These are phyloP conservation scores for Talaromyces sp. DNA, from an alignment of 2,329 filamentous ascomycete genomes.

Conservation along the genomic window DNA sequence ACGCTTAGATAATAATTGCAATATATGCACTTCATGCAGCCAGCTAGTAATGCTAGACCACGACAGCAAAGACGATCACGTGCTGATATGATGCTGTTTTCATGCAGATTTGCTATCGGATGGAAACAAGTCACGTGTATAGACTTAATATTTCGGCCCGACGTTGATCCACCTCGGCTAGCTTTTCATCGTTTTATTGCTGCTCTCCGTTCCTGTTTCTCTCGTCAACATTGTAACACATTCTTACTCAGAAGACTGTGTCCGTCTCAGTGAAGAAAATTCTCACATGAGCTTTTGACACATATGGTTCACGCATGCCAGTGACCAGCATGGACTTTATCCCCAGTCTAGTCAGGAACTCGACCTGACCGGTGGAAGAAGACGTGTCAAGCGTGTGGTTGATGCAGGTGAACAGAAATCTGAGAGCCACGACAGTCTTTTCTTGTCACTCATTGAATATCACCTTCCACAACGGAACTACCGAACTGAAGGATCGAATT, in stretches of 20 bases:
- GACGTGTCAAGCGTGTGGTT: conserved; percentile 33
- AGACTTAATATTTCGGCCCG: background rate
- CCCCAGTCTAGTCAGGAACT: conserved; percentile 23
- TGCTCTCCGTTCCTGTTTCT: background rate
- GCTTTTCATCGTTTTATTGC: background rate
- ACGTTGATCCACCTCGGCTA: conserved; percentile 17
- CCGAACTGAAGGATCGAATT: background rate
- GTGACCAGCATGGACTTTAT: conserved; percentile 33
- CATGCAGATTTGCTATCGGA: background rate
- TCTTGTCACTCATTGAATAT: conserved; percentile 6
- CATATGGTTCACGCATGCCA: conserved; percentile 19
- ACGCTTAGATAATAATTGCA: background rate
- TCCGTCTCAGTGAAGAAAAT: conserved; percentile 41
- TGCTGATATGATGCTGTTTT: conserved; percentile 11
- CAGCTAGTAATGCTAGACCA: conserved; percentile 11
- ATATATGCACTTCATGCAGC: background rate
- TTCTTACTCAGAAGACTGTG: conserved; percentile 14
- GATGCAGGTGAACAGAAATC: conserved; percentile 50
- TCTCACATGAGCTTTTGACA: conserved; percentile 36
- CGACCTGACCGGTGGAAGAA: conserved; percentile 34
- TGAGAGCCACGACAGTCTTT: conserved; percentile 32
- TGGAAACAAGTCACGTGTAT: conserved; percentile 3
- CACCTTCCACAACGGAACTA: background rate
- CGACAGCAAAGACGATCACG: conserved; percentile 12
- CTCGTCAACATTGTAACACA: background rate